These are phyloP conservation scores for Russula sp. DNA, from an alignment of 768 basidiomycete genomes.

Conservation along the genomic window DNA sequence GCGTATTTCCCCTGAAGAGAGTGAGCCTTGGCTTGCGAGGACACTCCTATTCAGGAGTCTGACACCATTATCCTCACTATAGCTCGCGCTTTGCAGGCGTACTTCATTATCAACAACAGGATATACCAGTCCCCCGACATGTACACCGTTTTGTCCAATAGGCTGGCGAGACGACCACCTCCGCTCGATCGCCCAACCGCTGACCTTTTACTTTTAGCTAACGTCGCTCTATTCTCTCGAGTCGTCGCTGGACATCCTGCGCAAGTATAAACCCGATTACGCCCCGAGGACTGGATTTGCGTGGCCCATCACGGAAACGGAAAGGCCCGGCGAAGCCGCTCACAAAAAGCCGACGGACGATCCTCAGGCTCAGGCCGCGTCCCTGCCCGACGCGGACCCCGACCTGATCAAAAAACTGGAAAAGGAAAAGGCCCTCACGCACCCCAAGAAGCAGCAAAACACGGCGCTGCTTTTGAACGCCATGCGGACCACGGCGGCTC, in stretches of 20 bases:
- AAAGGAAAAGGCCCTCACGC: conserved; percentile 11
- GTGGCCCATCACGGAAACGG: conserved; percentile 70
- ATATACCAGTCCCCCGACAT: conserved; percentile 86
- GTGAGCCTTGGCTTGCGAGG: conserved; percentile 35
- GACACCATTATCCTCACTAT: conserved; percentile 4
- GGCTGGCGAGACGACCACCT: conserved; percentile 48
- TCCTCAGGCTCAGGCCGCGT: background rate
- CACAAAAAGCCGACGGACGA: conserved; percentile 36
- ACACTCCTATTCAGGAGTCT: background rate
- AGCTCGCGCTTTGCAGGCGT: conserved; percentile 72
- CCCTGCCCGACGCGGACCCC: conserved; percentile 16
- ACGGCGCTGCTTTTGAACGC: conserved; percentile 65
- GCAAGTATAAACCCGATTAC: conserved; percentile 71
- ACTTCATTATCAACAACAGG: conserved; percentile 84
- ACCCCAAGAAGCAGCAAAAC: conserved; percentile 57
- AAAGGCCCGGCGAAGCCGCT: conserved; percentile 32
- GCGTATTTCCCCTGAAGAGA: conserved; percentile 75
- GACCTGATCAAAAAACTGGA: conserved; percentile 16
- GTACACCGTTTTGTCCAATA: conserved; percentile 77
- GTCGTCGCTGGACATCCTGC: conserved; percentile 68
- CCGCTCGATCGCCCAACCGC: background rate
- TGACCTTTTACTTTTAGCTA: conserved; percentile 37
- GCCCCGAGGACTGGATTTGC: conserved; percentile 78
- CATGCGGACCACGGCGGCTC: conserved; percentile 72
- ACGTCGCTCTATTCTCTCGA: conserved; percentile 67